phyloP scores from a whole-genome alignment of 2,329 filamentous ascomycete genomes.

The Scytalidium lignicola region DNA sequence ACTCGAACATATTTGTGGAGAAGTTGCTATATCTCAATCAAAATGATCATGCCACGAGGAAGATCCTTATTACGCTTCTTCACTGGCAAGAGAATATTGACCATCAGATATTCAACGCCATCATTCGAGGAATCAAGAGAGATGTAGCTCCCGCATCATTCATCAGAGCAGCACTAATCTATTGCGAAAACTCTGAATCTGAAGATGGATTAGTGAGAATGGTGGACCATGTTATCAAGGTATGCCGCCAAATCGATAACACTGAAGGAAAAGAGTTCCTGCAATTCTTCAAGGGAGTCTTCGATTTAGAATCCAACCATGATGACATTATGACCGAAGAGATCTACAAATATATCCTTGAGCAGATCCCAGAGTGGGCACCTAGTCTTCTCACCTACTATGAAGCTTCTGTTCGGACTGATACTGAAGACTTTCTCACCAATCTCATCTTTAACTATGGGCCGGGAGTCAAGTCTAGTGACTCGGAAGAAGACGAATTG shows the following conservation, averaged over 20 bases:
- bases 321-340: constrained; percentile 31
- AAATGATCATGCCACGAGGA: constrained; percentile 44
- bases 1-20: constrained; percentile 52
- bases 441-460: constrained; percentile 15
- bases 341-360: constrained; percentile 31
- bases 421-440: constrained; percentile 29
- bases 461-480: constrained; percentile 7
- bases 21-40: constrained; percentile 62
- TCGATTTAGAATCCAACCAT: constrained; percentile 8
- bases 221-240: constrained; percentile 17
- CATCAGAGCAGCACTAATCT: constrained; percentile 24
- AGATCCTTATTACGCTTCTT: constrained; percentile 54
- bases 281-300: constrained; percentile 25
- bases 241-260: constrained; percentile 19
- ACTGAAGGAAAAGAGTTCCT: constrained; percentile 25
- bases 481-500: constrained; percentile 10
- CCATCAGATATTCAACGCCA: constrained; percentile 39
- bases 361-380: constrained; percentile 42
- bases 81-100: constrained; percentile 46
- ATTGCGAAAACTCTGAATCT: constrained; percentile 23
- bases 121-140: constrained; percentile 22
- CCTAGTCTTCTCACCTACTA: constrained; percentile 47
- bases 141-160: constrained; percentile 17
- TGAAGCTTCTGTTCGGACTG: constrained; percentile 38
- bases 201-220: constrained; percentile 13